Evolutionary conservation across 495 filamentous ascomycete genomes (phyloP), one percentile per base, ranked within the genome.

Genomic region (Aspergillus ellipticus): DNA sequence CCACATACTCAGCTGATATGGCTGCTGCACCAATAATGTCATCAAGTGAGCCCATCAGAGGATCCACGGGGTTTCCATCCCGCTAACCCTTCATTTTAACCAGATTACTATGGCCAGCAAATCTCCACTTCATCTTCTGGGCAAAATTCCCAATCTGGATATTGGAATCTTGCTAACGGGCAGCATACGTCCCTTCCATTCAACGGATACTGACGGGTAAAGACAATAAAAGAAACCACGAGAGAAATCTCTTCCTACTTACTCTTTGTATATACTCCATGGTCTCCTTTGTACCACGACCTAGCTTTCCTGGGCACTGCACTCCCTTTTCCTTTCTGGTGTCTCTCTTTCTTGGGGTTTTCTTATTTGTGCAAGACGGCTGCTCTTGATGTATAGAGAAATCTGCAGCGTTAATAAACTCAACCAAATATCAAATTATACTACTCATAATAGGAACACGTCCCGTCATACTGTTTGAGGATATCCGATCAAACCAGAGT

Each of bases 61-160:
- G 39, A 17, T 19, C 55, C 5, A 39, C 21, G 53, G 19, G 51
- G 24, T 20, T 35, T 53, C 13, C 55, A 56, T 35, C 16, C 56
- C 13, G 13, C 42, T 7, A 54, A 55, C 15, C 9, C 47, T 11
- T 45, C 53, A 2, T 61, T 49, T 15, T 31, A 63, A 11, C 42
- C 64, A 16, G 58, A 61, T 5, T 59, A 61, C 16, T 66, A 57
- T 43, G 50, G 55, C 10, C 55, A 63, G 42, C 60, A 62, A 26
- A 48, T 58, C 29, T 20, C 56, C 6, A 11, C 37, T 11, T 52
- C 53, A 21, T n/a, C 59, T 16, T 15, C 39, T 31, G 55, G 39
- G 3, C 59, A 55, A 26, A 22, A 8, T 42, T 3, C 53, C 13
- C 51, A 61, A 41, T 35, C 55, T 11, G 56, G 47, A 9, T 58